Evolutionary conservation across 2,329 filamentous ascomycete species (phyloP).

Genomic region (Calycina herbarum): DNA sequence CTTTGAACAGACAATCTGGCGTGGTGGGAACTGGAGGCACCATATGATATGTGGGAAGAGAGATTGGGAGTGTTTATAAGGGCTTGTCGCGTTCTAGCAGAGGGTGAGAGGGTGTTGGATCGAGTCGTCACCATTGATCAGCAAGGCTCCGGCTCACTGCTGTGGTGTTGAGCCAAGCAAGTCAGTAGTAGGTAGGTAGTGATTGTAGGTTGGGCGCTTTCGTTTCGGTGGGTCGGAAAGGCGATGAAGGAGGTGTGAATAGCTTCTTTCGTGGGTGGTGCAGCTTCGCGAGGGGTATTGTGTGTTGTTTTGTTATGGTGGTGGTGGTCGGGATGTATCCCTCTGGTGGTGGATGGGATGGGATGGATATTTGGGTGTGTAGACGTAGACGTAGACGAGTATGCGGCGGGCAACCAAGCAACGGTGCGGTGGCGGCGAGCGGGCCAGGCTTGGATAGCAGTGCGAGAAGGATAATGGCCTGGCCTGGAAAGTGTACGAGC

Average conservation of each 20-base stretch:
- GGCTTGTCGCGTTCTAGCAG: slow-evolving; percentile 22
- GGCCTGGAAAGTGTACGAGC: too few relatives aligned
- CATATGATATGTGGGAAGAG: slow-evolving; percentile 27
- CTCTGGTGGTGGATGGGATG: background rate
- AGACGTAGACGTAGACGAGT: background rate
- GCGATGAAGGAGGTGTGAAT: background rate
- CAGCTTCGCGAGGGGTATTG: background rate
- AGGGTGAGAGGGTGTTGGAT: background rate
- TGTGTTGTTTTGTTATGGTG: background rate
- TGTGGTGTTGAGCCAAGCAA: background rate
- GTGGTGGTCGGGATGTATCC: background rate
- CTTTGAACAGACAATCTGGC: slow-evolving; percentile 20
- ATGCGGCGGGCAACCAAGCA: background rate
- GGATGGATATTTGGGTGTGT: background rate
- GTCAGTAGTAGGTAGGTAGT: background rate
- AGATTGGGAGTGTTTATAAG: slow-evolving; percentile 13
- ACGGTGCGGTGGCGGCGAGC: background rate
- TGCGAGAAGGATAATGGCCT: too few relatives aligned
- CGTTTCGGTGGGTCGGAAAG: background rate
- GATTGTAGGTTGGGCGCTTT: background rate
- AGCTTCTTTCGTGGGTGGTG: background rate
- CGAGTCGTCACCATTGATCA: slow-evolving; percentile 22
- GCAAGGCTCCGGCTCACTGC: slow-evolving; percentile 32
- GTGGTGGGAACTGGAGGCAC: slow-evolving; percentile 20
- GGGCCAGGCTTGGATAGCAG: too few relatives aligned